Evolutionary conservation across 495 filamentous ascomycete genomes (phyloP).

Genomic region (Penicillium nucicola): DNA sequence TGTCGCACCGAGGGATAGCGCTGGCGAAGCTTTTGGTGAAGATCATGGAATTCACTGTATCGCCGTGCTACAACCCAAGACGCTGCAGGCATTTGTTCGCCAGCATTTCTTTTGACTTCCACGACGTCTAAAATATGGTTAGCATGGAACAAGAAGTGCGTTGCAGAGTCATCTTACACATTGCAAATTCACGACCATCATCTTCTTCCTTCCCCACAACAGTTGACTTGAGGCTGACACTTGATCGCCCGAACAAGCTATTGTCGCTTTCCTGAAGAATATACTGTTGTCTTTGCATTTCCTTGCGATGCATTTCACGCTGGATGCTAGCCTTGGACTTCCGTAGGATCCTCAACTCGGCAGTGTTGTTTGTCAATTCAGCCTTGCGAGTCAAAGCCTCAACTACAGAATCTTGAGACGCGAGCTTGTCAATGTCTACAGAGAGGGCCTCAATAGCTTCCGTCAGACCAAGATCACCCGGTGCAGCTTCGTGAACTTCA

Average conservation of each 20-base stretch:
- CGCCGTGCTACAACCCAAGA: slow-evolving; percentile 77
- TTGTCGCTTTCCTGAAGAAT: slow-evolving; percentile 98
- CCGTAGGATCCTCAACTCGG: slow-evolving; percentile 85
- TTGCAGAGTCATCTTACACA: slow-evolving; percentile 54
- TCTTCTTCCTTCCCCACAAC: slow-evolving; percentile 90
- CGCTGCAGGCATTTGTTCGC: slow-evolving; percentile 82
- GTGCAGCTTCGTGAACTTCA: slow-evolving; percentile 90
- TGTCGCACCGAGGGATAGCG: slow-evolving; percentile 83
- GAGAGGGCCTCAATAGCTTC: slow-evolving; percentile 86
- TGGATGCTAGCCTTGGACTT: slow-evolving; percentile 94
- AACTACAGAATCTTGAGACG: slow-evolving; percentile 83
- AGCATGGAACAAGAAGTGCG: background rate
- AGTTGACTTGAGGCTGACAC: slow-evolving; percentile 83
- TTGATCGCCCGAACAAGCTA: slow-evolving; percentile 89
- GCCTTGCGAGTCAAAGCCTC: slow-evolving; percentile 91
- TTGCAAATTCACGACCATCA: slow-evolving; percentile 88
- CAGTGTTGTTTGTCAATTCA: slow-evolving; percentile 92
- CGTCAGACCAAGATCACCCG: slow-evolving; percentile 88
- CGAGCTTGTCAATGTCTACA: slow-evolving; percentile 84
- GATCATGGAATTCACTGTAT: slow-evolving; percentile 95
- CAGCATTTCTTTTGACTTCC: slow-evolving; percentile 84
- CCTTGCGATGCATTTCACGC: slow-evolving; percentile 88
- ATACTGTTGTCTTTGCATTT: slow-evolving; percentile 95
- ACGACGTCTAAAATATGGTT: slow-evolving; percentile 59
- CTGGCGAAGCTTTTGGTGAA: slow-evolving; percentile 82